Evolutionary conservation across 1,139 yeast genomes (phyloP).

Genomic region (Citeromyces hawaiiensis): DNA sequence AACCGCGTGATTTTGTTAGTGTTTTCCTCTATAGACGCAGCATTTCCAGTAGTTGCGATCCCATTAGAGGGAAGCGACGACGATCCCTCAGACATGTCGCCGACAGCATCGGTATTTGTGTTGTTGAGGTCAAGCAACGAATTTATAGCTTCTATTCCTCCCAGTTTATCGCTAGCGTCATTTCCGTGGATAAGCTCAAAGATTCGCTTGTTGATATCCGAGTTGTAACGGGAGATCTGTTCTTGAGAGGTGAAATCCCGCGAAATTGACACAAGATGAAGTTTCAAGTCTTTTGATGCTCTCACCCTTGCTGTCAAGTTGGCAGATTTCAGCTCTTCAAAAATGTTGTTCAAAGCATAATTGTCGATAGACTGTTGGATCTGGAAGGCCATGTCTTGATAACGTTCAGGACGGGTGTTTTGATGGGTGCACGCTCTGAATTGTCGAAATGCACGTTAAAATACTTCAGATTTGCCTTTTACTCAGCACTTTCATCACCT

Average conservation of each 20-base stretch:
- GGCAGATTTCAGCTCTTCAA: constrained; percentile 36
- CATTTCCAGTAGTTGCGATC: constrained; percentile 25
- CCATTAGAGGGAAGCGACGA: constrained; percentile 11
- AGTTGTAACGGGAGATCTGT: constrained; percentile 68
- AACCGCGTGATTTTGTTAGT: constrained; percentile 85
- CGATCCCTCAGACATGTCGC: constrained; percentile 7
- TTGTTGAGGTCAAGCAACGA: constrained; percentile 45
- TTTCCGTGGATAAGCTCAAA: constrained; percentile 74
- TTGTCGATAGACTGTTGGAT: constrained; percentile 8
- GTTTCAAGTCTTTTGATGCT: constrained; percentile 55
- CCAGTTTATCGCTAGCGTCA: constrained; percentile 61
- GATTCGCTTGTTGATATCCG: constrained; percentile 76
- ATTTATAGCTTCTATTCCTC: constrained; percentile 87
- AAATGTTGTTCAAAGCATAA: constrained; percentile 33
- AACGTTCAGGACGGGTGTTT: neutral
- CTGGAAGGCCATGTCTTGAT: constrained; percentile 1
- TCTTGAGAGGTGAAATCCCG: constrained; percentile 63
- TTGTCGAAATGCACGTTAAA: neutral
- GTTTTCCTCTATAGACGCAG: constrained; percentile 37
- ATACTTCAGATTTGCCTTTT: too few relatives aligned
- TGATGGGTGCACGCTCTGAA: neutral
- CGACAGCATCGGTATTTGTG: constrained; percentile 9
- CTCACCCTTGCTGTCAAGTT: constrained; percentile 25
- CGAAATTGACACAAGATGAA: constrained; percentile 55
- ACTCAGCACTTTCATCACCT: too few relatives aligned